Base-by-base conservation (phyloP, 2,329 filamentous ascomycete species). In the Stemphylium vesicarium region DNA sequence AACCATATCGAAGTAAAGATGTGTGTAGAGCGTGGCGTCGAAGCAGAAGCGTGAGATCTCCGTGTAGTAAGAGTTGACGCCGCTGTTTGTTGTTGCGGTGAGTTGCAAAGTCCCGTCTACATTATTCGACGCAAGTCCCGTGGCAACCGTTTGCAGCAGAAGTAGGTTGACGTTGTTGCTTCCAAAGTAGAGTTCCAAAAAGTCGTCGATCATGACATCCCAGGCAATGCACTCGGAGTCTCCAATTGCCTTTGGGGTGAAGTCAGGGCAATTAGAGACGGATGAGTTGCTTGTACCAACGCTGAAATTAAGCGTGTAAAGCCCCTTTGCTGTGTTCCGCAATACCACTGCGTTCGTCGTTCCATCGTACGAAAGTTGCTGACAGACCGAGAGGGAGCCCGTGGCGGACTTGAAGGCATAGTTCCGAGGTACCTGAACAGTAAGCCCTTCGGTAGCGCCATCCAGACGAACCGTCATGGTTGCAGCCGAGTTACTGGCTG, bases 141-240 rank as follows among this genome's bases (percentile, higher is more conserved):
- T 55, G 9, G 52, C 52, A 18, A 33, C 4, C 0, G 52, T 55
- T 18, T 55, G 46, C 41, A 55, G 37, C 16, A 55, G 20, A 12
- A 55, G 52, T 11, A 55, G 4, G 29, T 55, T 55, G 36, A 55
- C 47, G 15, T 51, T 51, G n/a, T 55, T 55, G 52, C 41, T 55
- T 36, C 52, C 52, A 33, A 55, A 55, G 47, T 55, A 55, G 10
- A 55, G 52, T 22, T 55, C 52, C 10, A 55, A 24, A 16, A 55
- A 55, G 16, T 55, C 52, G 35, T 55, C 52, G 12, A 55, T 45
- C 35, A 55, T 41, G 10, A 55, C 52, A 2, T 55, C 52, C 52
- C 52, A 55, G 8, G 52, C 46, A 36, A 55, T 46, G n/a, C 52
- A 55, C 22, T 55, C 52, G 0, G 52, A 35, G 13, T 55, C 52